These are phyloP conservation scores for Rhodotorula glutinis DNA, from an alignment of 1,284 basidiomycete species.

Conservation along the genomic window DNA sequence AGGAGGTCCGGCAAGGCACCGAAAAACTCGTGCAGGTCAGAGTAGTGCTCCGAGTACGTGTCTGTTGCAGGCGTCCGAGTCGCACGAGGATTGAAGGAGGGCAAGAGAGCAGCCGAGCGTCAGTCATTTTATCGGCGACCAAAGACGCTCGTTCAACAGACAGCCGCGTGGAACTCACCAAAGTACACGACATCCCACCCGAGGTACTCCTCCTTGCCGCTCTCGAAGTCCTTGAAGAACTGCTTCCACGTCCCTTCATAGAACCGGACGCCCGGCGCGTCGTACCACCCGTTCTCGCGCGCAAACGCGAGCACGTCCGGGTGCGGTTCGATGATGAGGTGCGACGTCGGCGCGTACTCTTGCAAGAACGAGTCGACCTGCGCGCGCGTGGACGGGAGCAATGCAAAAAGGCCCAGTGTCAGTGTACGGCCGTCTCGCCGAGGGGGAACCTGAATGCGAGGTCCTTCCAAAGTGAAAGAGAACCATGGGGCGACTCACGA, in stretches of 20 bases:
- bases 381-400: not conserved
- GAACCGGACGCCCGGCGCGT: conserved; percentile 70
- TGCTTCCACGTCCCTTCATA: conserved; percentile 94
- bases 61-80: not conserved
- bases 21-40: conserved; percentile 77
- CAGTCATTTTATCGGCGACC: too few species aligned
- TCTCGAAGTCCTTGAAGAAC: conserved; percentile 60
- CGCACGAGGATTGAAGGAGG: too few species aligned
- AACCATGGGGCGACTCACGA: conserved; percentile 72
- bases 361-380: conserved; percentile 37
- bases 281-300: conserved; percentile 66
- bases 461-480: too few species aligned
- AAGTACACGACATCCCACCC: conserved; percentile 89
- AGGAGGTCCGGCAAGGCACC: conserved; percentile 75
- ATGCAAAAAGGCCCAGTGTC: not conserved
- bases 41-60: conserved; percentile 46
- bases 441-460: too few species aligned
- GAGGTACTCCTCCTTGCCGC: conserved; percentile 55
- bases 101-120: too few species aligned
- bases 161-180: too few species aligned
- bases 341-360: conserved; percentile 56
- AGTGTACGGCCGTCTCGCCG: too few species aligned
- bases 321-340: conserved; percentile 94
- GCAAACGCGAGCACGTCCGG: conserved; percentile 84
- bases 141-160: too few species aligned